Evolutionary conservation across 1,284 basidiomycete species (phyloP), one percentile per base, ranked within the genome.

Genomic region (Cutaneotrichosporon sp.): DNA sequence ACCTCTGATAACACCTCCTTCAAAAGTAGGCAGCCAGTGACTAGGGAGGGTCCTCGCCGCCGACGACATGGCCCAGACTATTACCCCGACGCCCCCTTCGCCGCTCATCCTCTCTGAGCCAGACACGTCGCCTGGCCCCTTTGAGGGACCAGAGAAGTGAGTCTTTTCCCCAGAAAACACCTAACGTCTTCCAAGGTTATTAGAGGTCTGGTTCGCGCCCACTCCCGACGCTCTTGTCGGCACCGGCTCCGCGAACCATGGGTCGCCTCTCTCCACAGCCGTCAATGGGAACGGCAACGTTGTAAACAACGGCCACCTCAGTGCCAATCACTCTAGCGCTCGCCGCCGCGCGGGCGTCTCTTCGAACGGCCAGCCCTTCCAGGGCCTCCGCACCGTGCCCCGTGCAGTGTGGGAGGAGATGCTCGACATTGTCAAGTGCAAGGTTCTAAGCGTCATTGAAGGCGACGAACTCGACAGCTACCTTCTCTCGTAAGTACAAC

Each of bases 401-500:
- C 85, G 88, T 64, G 81, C 84, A 21, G 84, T 90, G 18, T 99
- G 97, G 97, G 94, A 98, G 82, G 89, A 91, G 67, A 97, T 99
- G 94, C 88, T 99, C 65, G 89, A 90, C 81, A 90, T 97, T 70
- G 97, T 99, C 78, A 89, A 91, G 80, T 99, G 97, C 85, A 95
- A 98, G 80, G 91, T 98, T 40, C 86, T 99, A 76, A 96, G 89
- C 77, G 88, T 91, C 64, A 85, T 97, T 58, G 85, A 92, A 77
- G 93, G 94, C 68, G 82, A 86, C 32, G 91, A 97, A 72, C 88
- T 90, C 71, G 97, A 99, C 75, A 96, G 97, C 32, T 99, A 98
- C 83, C 85, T 99, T 51, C 84, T 99, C 66, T 97, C 92, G 94
- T 95, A 67, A 72, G 87, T 82, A 9, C 18, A 38, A 5, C 16